Percentiles rank a stretch among this genome's conserved stretches.
phyloP scores from a whole-genome alignment of 768 basidiomycete species.

The Piloderma croceum region DNA sequence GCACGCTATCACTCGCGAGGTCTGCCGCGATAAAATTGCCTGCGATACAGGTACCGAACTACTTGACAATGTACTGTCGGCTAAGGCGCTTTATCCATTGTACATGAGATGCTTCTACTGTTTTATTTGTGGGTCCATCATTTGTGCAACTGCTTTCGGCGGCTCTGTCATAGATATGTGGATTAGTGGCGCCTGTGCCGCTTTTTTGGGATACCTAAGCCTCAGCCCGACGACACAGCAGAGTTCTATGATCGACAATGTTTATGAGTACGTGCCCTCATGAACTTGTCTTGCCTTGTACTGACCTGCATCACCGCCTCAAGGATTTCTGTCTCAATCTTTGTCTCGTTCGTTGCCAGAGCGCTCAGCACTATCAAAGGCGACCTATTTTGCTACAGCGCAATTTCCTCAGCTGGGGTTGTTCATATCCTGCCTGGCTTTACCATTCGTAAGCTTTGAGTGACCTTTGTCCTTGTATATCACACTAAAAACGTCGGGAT shows the following conservation, averaged over 20 bases:
- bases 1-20: slow-evolving; percentile 79
- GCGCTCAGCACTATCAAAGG: slow-evolving; percentile 72
- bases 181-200: slow-evolving; percentile 66
- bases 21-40: slow-evolving; percentile 76
- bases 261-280: slow-evolving; percentile 72
- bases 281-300: neutral
- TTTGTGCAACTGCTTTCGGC: slow-evolving; percentile 79
- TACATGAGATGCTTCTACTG: slow-evolving; percentile 66
- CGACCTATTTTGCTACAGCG: slow-evolving; percentile 80
- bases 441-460: slow-evolving; percentile 55
- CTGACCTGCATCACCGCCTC: neutral
- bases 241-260: slow-evolving; percentile 89
- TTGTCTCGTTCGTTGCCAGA: slow-evolving; percentile 79
- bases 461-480: neutral
- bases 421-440: slow-evolving; percentile 90
- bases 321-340: slow-evolving; percentile 79
- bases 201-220: slow-evolving; percentile 72
- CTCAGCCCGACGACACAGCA: slow-evolving; percentile 78
- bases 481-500: slow-evolving; percentile 1
- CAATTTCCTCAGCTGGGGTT: slow-evolving; percentile 84
- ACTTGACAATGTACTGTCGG: slow-evolving; percentile 57
- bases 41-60: slow-evolving; percentile 66
- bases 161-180: slow-evolving; percentile 81
- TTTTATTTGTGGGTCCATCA: slow-evolving; percentile 72
- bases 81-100: slow-evolving; percentile 64